Base-by-base conservation (phyloP, 2,329 filamentous ascomycete genomes). In the Chalaropsis thielavioides region DNA sequence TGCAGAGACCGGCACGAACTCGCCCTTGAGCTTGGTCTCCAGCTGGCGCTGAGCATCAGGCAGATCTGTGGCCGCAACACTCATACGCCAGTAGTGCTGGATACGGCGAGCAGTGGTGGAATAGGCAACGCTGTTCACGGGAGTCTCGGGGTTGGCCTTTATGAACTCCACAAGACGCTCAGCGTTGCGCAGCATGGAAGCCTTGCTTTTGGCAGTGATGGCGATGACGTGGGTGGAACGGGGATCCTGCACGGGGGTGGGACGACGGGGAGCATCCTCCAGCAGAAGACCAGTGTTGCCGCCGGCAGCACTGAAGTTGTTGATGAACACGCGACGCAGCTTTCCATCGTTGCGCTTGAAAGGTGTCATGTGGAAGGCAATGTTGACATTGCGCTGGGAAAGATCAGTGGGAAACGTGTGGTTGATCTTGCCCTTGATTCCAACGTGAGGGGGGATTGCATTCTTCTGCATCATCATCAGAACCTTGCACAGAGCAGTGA, bases 251-350 rank as follows among this genome's bases (percentile, higher is more conserved):
- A 68, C 70, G 11, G 84, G 82, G 31, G 79, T 74, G 8, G 71
- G 69, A 2, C 78, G 74, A 4, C 77, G 71, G 62, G 83, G 83
- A 0, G 77, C 81, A 68, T 88, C 85, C 70, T 88, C 83, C 1
- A 89, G 70, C 6, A 89, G 72, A 27, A 89, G 72, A 17, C 84
- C 82, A 1, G 86, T 88, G 73, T 90, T 90, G 41, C 87, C 86
- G 68, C 86, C 86, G 63, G 86, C 84, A 6, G 86, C 87, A 68
- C 82, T 83, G 71, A 88, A 89, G 74, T 87, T 88, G 75, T 89
- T 89, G 68, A 87, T 73, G 66, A 82, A 81, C 8, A 81, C 74
- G 4, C 76, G 73, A 35, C 79, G 75, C 1, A 76, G 77, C 70
- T 76, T 77, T 22, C 76, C 76, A 60, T 81, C 75, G 38, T 73